These are phyloP conservation scores for Haplographium delicatum DNA, from an alignment of 495 filamentous ascomycete species.

Conservation along the genomic window DNA sequence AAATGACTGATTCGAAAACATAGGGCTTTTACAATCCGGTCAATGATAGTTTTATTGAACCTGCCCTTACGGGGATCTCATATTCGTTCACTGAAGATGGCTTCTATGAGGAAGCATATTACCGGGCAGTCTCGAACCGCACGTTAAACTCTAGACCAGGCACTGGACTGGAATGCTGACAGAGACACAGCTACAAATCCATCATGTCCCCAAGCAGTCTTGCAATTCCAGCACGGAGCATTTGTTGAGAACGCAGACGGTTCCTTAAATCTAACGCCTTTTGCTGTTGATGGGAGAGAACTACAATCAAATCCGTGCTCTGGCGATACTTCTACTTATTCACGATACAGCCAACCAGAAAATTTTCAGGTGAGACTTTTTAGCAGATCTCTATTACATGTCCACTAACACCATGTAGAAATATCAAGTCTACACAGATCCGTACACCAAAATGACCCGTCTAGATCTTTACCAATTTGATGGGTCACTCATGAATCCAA, in stretches of 20 bases:
- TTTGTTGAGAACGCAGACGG: conserved; percentile 44
- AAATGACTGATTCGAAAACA: conserved; percentile 5
- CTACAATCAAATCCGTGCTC: conserved; percentile 63
- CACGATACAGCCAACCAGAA: conserved; percentile 66
- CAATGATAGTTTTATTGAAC: conserved; percentile 64
- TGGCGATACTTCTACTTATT: conserved; percentile 50
- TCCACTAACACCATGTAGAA: conserved; percentile 36
- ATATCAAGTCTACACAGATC: conserved; percentile 56
- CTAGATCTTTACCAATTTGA: conserved; percentile 63
- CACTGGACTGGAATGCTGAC: conserved; percentile 6
- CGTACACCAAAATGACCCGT: conserved; percentile 56
- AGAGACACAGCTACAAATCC: conserved; percentile 50
- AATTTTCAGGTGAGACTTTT: conserved; percentile 15
- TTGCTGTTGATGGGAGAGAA: conserved; percentile 67
- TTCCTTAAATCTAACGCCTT: conserved; percentile 56
- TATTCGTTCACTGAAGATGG: conserved; percentile 75
- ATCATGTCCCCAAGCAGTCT: conserved; percentile 59
- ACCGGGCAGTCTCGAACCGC: conserved; percentile 71
- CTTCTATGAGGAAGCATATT: conserved; percentile 69
- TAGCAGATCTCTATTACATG: background rate
- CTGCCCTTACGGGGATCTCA: conserved; percentile 67
- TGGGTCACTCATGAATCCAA: conserved; percentile 63
- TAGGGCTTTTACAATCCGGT: conserved; percentile 73
- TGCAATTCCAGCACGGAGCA: conserved; percentile 75
- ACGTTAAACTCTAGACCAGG: conserved; percentile 28